These are phyloP conservation scores for Lathyrus sativus DNA, from an alignment of 306 rosid species.

Conservation along the genomic window DNA sequence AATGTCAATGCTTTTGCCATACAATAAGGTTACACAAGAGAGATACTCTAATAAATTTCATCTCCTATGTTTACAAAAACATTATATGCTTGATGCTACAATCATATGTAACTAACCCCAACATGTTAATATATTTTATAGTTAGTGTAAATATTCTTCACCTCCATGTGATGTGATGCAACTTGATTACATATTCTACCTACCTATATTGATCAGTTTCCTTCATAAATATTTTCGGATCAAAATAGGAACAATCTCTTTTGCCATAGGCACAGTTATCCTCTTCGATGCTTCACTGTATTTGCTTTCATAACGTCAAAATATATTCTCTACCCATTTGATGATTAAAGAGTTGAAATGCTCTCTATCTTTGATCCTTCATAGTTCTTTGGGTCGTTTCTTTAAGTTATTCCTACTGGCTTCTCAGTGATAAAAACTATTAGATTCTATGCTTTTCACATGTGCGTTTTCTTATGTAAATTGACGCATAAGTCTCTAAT, in stretches of 20 bases:
- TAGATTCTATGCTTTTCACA: constrained; percentile 21
- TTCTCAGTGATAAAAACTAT: constrained; percentile 3
- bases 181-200: constrained; percentile 43
- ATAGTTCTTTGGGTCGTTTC: constrained; percentile 25
- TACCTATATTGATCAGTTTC: constrained; percentile 31
- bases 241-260: constrained; percentile 16
- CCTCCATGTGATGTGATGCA: constrained; percentile 12
- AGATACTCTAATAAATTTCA: constrained; percentile 15
- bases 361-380: constrained; percentile 46
- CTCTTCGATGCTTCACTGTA: constrained; percentile 41
- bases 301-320: constrained; percentile 36
- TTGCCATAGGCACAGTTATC: constrained; percentile 26
- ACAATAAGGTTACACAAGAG: neutral
- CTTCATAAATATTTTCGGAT: constrained; percentile 33
- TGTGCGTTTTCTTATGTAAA: neutral
- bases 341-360: constrained; percentile 34
- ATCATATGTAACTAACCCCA: neutral
- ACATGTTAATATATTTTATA: constrained; percentile 1
- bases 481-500: neutral
- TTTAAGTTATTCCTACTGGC: constrained; percentile 13
- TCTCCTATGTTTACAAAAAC: neutral
- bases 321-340: constrained; percentile 44
- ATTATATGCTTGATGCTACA: no score
- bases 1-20: constrained; percentile 14
- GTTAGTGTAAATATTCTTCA: constrained; percentile 11